A percentile compares a stretch with the other conserved stretches of the same genome.
Evolutionary conservation across 495 filamentous ascomycete genomes (phyloP).

Genomic region (Paragyromitra xinjiangensis): DNA sequence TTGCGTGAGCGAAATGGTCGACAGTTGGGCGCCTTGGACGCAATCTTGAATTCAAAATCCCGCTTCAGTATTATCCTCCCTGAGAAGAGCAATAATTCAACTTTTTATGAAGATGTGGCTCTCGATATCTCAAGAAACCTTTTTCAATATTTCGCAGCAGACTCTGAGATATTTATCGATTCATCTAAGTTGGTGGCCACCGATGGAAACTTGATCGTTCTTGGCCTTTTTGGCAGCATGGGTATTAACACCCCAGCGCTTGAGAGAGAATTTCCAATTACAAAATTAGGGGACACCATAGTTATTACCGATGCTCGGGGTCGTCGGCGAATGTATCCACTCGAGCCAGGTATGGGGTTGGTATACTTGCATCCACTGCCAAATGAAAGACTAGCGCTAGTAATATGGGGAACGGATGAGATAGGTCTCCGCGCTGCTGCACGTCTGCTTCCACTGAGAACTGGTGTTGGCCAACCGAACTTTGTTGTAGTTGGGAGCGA

Average conservation of each 20-base stretch:
- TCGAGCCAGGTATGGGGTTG: conserved; percentile 61
- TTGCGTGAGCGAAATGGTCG: conserved; percentile 57
- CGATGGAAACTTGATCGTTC: conserved; percentile 59
- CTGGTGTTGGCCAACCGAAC: conserved; percentile 69
- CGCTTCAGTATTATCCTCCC: conserved; percentile 61
- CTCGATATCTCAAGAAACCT: conserved; percentile 69
- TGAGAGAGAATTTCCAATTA: conserved; percentile 45
- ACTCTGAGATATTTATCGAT: conserved; percentile 61
- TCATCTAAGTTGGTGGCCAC: conserved; percentile 15
- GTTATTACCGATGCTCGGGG: conserved; percentile 49
- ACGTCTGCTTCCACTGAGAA: conserved; percentile 67
- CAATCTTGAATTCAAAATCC: conserved; percentile 63
- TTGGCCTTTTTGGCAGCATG: conserved; percentile 46
- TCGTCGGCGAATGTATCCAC: conserved; percentile 43
- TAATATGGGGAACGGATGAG: conserved; percentile 66
- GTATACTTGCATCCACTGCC: conserved; percentile 64
- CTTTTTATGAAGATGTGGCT: conserved; percentile 58
- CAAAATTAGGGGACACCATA: conserved; percentile 41
- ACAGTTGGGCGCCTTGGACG: conserved; percentile 65
- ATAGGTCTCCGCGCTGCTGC: conserved; percentile 63
- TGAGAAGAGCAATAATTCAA: conserved; percentile 39
- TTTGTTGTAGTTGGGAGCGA: conserved; percentile 63
- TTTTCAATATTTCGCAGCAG: conserved; percentile 68
- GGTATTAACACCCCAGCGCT: conserved; percentile 24
- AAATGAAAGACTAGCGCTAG: conserved; percentile 63